Evolutionary conservation across 371 early-diverging fungal species (phyloP).

Genomic region (Choanephora cucurbitarum): DNA sequence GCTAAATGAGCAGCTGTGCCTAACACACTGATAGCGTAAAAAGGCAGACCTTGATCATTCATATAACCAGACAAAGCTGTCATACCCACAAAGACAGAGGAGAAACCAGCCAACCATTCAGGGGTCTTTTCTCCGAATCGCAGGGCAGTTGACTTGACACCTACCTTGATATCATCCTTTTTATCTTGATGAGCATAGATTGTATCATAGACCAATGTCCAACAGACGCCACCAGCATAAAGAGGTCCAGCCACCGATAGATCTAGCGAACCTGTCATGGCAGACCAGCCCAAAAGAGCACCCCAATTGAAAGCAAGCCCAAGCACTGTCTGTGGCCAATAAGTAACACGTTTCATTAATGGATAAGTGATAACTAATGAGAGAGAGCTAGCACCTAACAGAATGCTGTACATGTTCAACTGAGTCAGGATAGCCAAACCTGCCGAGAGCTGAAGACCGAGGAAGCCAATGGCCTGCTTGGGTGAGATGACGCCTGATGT

Average conservation of each 20-base stretch:
- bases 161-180: constrained; percentile 80
- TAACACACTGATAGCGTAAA: constrained; percentile 71
- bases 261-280: constrained; percentile 78
- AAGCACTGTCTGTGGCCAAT: constrained; percentile 93
- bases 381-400: constrained; percentile 82
- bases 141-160: constrained; percentile 93
- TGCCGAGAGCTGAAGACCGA: constrained; percentile 77
- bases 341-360: constrained; percentile 94
- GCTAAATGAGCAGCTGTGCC: constrained; percentile 77
- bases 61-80: constrained; percentile 76
- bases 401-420: constrained; percentile 76
- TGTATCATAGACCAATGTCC: constrained; percentile 97
- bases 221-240: constrained; percentile 84
- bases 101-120: constrained; percentile 73
- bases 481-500: constrained; percentile 79
- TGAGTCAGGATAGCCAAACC: constrained; percentile 83
- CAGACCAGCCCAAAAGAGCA: constrained; percentile 90
- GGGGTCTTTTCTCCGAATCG: constrained; percentile 80
- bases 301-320: constrained; percentile 96
- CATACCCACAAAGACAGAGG: constrained; percentile 66
- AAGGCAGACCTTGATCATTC: constrained; percentile 78
- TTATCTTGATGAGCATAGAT: constrained; percentile 97
- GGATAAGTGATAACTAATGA: constrained; percentile 85
- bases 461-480: constrained; percentile 74
- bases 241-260: constrained; percentile 78